Evolutionary conservation across 2,329 filamentous ascomycete species (phyloP), one percentile per base, ranked within the genome.

Genomic region (Aspergillus jensenii): DNA sequence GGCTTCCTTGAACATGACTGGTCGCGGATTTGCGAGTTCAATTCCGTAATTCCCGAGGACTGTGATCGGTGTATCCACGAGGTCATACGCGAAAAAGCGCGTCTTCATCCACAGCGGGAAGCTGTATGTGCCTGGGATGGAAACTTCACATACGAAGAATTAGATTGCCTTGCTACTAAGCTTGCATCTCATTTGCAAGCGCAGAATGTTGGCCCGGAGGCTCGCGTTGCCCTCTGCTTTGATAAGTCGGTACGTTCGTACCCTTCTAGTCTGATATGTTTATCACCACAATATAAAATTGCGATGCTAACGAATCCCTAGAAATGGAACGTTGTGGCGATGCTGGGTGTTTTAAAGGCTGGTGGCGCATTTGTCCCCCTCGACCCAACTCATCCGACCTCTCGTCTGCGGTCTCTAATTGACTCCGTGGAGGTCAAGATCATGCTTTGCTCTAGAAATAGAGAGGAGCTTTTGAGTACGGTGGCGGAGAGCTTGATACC

Each of bases 1-100:
- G 73, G 84, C 3, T 84, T 86, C 63, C 84, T 78, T 12, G 79
- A 83, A 48, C 74, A 79, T 8, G 84, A 87, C 62, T 80, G 81
- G 60, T 75, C 80, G 4, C 82, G 84, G 55, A 79, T 86, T 43
- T 67, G 81, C 7, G 76, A 79, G 5, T 84, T 84, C 72, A 83
- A 82, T 51, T 78, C 78, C 61, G 76, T 78, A 31, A 68, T 71
- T 1, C 75, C 76, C 2, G 65, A 73, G 37, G 68, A 67, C 2
- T 73, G 77, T 1, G 74, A 78, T 5, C 72, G 65, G 17, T 74
- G 72, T 75, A 65, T 72, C 71, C 47, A 78, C 74, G 51, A 76
- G 67, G 12, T 70, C 5, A 71, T 76, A 27, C 62, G 65, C 65
- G 81, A 62, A 9, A 66, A 71, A 65, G 31, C 76, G 70, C 3